These are phyloP conservation scores for Sphaerobolus stellatus DNA, from an alignment of 1,284 basidiomycete genomes.

Conservation along the genomic window DNA sequence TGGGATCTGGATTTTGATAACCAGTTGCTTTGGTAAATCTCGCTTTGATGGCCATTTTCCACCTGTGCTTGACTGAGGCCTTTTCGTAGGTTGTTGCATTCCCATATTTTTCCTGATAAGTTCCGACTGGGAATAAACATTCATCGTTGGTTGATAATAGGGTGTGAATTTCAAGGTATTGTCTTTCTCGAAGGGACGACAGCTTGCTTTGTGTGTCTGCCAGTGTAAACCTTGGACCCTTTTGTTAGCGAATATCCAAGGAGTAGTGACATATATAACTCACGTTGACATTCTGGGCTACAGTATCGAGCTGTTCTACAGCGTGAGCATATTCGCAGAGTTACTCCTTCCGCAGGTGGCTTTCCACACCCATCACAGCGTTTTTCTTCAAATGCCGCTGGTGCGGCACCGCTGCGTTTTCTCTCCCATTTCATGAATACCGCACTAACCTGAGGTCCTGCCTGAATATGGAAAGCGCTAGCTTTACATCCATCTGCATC, in stretches of 20 bases:
- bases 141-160: constrained; percentile 31
- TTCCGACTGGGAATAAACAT: constrained; percentile 33
- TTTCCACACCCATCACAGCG: constrained; percentile 40
- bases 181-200: constrained; percentile 41
- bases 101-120: constrained; percentile 35
- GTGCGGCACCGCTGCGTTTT: constrained; percentile 40
- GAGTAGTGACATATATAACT: constrained; percentile 19
- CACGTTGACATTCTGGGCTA: constrained; percentile 53
- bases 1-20: constrained; percentile 57
- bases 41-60: constrained; percentile 26
- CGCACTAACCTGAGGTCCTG: constrained; percentile 49
- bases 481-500: constrained; percentile 47
- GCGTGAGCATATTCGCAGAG: constrained; percentile 43
- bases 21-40: constrained; percentile 37
- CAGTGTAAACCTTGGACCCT: constrained; percentile 42
- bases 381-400: constrained; percentile 40
- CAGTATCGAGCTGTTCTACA: constrained; percentile 51
- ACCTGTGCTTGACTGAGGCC: constrained; percentile 23
- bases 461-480: constrained; percentile 30
- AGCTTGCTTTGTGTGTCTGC: constrained; percentile 47
- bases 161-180: constrained; percentile 50
- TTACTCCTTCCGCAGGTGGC: constrained; percentile 20
- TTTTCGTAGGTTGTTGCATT: constrained; percentile 24
- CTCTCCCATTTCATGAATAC: constrained; percentile 47
- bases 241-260: not conserved